Evolutionary conservation across 306 rosid genomes (phyloP).

Genomic region (Quercus berberidifolia): DNA sequence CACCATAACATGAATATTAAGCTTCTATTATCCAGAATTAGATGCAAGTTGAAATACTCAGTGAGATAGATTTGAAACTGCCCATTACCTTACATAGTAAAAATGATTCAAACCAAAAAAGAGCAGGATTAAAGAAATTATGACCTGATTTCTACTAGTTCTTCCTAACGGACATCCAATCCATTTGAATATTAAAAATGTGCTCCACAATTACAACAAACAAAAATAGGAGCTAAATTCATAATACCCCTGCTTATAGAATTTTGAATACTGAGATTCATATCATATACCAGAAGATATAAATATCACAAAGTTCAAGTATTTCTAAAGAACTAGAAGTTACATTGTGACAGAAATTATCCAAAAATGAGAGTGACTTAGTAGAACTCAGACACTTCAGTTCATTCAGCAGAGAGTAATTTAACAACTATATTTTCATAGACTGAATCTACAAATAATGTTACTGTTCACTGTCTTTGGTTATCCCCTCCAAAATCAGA

Average conservation of each 20-base stretch:
- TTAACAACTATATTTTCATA: neutral
- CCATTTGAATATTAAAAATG: neutral
- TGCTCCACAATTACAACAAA: neutral
- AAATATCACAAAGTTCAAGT: neutral
- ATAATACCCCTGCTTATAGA: neutral
- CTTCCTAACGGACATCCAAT: neutral
- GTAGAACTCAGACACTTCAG: neutral
- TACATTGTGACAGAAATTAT: neutral
- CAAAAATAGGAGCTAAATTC: neutral
- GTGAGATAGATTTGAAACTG: no score
- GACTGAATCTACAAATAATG: neutral
- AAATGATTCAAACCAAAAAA: neutral
- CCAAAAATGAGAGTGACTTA: neutral
- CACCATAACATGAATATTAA: no score
- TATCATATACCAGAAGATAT: neutral
- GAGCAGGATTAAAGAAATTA: neutral
- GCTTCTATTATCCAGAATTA: no score
- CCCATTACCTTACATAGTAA: no score
- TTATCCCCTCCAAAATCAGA: constrained; percentile 51
- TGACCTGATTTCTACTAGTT: neutral
- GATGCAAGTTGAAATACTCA: no score
- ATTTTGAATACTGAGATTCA: neutral
- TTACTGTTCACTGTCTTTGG: constrained; percentile 28
- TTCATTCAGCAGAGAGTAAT: neutral
- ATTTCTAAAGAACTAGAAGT: neutral